Base-by-base conservation (phyloP, 768 basidiomycete genomes). In the Suillus bovinus region DNA sequence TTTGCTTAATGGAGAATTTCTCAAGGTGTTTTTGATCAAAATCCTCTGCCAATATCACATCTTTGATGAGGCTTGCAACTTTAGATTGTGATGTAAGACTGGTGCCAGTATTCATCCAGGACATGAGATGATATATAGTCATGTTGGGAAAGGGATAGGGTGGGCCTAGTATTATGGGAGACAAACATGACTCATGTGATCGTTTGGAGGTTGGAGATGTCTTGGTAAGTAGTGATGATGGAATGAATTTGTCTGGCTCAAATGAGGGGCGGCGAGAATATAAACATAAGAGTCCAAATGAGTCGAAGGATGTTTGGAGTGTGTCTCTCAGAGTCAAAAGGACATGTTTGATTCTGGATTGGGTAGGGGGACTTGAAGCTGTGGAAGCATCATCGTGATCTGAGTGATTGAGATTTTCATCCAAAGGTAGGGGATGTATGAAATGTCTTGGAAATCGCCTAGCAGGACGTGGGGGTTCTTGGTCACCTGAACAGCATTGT, bases 241-340 rank as follows among this genome's bases (percentile, higher is more conserved):
- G 33, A 5, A 73, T 41, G 8, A 31, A 36, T 5, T 59, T 20
- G 34, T 73, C 70, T 1, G 74, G 74, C 58, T 72, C 72, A 62
- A 67, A 65, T 3, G 70, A 69, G 3, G 72, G 74, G 0, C 66
- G 61, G 38, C 67, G 63, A 14, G 61, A 63, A 61, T 73, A 74
- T 8, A 66, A 56, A 1, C 69, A 60, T 33, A 47, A 69, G 6
- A 74, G 14, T 0, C 71, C 63, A 62, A 72, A 72, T 7, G 39
- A 4, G 42, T 74, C 71, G 11, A 58, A 17, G 4, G 58, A 59
- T 11, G 75, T 76, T 2, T 56, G 31, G 1, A 74, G 34, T 34
- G 44, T 41, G 36, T 70, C 64, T 4, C 63, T 62, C 1, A 72
- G 68, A 56, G 66, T 59, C 1, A 70, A 59, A 9, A 62, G 55